Evolutionary conservation across 441 rosid genomes (phyloP), one percentile per base, ranked within the genome.

Genomic region (Jatropha multifida): DNA sequence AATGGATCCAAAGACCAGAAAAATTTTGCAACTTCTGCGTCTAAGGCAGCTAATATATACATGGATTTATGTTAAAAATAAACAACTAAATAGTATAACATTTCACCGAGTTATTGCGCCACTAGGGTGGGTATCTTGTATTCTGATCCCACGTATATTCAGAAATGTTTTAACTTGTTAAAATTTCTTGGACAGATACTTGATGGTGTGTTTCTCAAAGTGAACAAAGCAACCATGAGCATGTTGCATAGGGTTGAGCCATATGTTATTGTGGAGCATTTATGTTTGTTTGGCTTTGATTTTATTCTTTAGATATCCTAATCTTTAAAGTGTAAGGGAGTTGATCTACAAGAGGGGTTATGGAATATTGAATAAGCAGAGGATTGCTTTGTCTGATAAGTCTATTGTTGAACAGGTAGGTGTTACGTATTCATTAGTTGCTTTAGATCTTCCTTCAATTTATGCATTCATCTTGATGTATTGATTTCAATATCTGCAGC

Each of bases 191-290:
- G 23, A 20, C 82, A 88, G 94, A 90, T 88, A 7, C 87, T 88
- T 46, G 90, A 92, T 74, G 97, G 98, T 15, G 98, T 92, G n/a
- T 89, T 93, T 76, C 86, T 93, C 59, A 93, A 92, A 80, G 98
- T 93, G 13, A 93, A 88, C 90, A 87, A 90, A 64, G 94, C 98
- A 27, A 91, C 98, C 4, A 58, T 91, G 77, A 93, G 90, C 77
- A 92, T 92, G 98, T 88, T 93, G 69, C 95, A 86, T 74, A 82
- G 90, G 81, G 96, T 93, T 72, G 97, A 90, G 61, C 98, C 95
- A 12, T 93, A 86, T 83, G 97, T 52, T 52, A 52, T 52, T 27
- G 32, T 27, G 58, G 20, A 14, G 58, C 58, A 3, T 8, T 44
- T 27, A 11, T 51, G 1, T 38, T 61, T 13, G 15, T 37, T 42